Evolutionary conservation across 2,329 filamentous ascomycete species (phyloP), one percentile per base, ranked within the genome.

Genomic region (Zalaria sp.): DNA sequence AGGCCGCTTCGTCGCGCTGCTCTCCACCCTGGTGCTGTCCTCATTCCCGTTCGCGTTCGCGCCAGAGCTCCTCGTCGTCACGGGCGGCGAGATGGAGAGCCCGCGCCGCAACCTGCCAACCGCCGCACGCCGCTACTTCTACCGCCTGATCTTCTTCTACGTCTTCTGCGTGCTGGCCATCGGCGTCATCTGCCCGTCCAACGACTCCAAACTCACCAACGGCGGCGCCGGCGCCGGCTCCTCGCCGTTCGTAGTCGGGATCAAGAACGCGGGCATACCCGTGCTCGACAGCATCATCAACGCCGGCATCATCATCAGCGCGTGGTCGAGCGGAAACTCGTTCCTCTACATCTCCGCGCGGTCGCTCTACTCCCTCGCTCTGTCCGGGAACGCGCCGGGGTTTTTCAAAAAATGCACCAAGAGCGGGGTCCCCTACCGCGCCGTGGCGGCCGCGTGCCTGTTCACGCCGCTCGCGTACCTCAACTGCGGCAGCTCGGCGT

Each of bases 201-300:
- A 75, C 46, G 67, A 74, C 43, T 45, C 56, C 1, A 60, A 60
- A 2, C 62, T 80, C 31, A 72, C 70, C 9, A 59, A 62, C 10
- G 73, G 74, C 18, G 70, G 67, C 25, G 61, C 64, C 4, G 72
- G 70, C 38, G 73, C 73, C 1, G 70, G 67, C 5, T 69, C 72
- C 1, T 69, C 65, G 1, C 63, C 67, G 1, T 71, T 68, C 46
- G 68, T 70, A 4, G 58, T 70, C 10, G 68, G 63, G 26, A 68
- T 69, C 49, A 64, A 65, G 43, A 61, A 66, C 42, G 67, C 65
- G 3, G 67, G 69, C 3, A 71, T 73, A 44, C 60, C 64, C 2
- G 71, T 68, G 1, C 68, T 84, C 2, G 74, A 79, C 50, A 73
- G 73, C 46, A 68, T 82, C 49, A 77, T 82, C 61, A 82, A 83